These are phyloP conservation scores for Hypoxylon sp. DNA, from an alignment of 2,329 filamentous ascomycete species.

Conservation along the genomic window DNA sequence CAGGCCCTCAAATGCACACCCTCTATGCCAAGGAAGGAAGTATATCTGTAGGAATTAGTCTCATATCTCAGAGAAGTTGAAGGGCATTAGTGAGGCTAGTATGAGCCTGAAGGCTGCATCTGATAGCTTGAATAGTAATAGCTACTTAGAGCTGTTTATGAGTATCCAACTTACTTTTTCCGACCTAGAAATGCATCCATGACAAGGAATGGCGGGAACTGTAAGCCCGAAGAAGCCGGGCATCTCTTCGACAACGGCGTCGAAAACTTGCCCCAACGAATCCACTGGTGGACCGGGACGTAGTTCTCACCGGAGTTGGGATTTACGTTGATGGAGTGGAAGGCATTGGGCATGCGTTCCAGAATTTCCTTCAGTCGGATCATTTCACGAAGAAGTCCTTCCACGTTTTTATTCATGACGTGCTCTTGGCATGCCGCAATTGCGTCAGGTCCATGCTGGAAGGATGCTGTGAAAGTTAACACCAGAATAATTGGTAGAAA, in stretches of 20 bases:
- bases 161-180: conserved; percentile 55
- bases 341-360: conserved; percentile 68
- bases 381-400: conserved; percentile 65
- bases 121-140: background rate
- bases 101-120: background rate
- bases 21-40: conserved; percentile 67
- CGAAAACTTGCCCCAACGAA: conserved; percentile 67
- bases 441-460: conserved; percentile 66
- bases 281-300: conserved; percentile 64
- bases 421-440: conserved; percentile 69
- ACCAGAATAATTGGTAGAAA: background rate
- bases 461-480: conserved; percentile 57
- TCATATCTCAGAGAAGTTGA: background rate
- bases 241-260: conserved; percentile 65
- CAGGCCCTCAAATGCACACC: conserved; percentile 68
- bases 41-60: conserved; percentile 53
- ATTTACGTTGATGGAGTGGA: conserved; percentile 68
- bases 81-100: background rate
- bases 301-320: conserved; percentile 67
- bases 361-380: conserved; percentile 67
- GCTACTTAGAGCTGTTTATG: background rate
- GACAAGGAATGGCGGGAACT: conserved; percentile 67
- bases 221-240: conserved; percentile 66
- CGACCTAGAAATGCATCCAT: conserved; percentile 70
- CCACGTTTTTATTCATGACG: conserved; percentile 67